Evolutionary conservation across 345 rosid species (phyloP), one percentile per base, ranked within the genome.

Genomic region (Zanthoxylum bungeanum): DNA sequence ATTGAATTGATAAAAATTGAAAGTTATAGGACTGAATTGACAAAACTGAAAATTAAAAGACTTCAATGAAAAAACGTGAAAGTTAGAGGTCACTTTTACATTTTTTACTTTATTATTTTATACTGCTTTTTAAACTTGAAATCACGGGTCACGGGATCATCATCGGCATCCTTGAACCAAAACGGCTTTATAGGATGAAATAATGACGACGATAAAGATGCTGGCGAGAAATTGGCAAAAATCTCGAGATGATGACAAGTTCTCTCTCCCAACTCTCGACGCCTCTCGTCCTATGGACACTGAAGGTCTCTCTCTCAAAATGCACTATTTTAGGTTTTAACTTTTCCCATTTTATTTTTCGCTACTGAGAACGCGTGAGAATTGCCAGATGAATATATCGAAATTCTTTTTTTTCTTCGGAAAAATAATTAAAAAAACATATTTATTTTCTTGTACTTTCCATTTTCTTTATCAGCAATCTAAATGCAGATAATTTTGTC

Each of bases 281-380:
- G 98, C 88, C 79, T 80, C 86, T 75, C 90, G 87, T 36, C 98
- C 98, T 47, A 79, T 92, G 57, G 97, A 95, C 72, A 76, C 75
- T 27, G 79, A 81, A 71, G 98, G 97, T 93, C 58, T 55, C 7
- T 28, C 16, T 36, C 42, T 36, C 4, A 31, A n/a, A n/a, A n/a
- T n/a, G n/a, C n/a, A n/a, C n/a, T n/a, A n/a, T n/a, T n/a, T n/a
- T n/a, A n/a, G n/a, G n/a, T n/a, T 28, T 33, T 2, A 59, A 17
- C n/a, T 0, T 16, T 31, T 30, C 22, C n/a, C 59, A 25, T 25
- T 25, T 25, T 60, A 9, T 40, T 36, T n/a, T 24, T 40, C 19
- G 47, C 28, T 57, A 4, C 33, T 57, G 60, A 28, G 60, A 28
- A 28, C 27, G 37, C 22, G 19, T 17, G 34, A 37, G 30, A 57